Percentiles rank a stretch among this genome's conserved stretches.
phyloP scores from a whole-genome alignment of 352 stramenopile genomes.

The Pilasporangium apinafurcum region DNA sequence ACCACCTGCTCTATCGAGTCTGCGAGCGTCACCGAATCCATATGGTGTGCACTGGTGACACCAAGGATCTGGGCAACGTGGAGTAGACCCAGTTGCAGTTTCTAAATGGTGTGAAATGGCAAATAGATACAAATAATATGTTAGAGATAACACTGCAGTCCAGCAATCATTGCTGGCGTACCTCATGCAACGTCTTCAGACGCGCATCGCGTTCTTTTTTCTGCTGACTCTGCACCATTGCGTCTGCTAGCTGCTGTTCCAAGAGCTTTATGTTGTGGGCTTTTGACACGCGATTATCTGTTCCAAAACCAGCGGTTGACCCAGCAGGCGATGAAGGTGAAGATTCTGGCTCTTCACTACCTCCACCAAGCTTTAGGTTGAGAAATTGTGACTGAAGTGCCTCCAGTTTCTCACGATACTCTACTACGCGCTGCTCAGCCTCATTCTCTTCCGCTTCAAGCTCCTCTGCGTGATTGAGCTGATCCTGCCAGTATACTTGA shows the following conservation, averaged over 20 bases:
- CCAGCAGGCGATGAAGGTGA: constrained; percentile 1
- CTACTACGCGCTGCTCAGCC: constrained; percentile 49
- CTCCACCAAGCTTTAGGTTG: constrained; percentile 67
- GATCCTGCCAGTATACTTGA: constrained; percentile 72
- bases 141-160: neutral
- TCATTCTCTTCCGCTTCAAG: constrained; percentile 56
- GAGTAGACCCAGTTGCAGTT: constrained; percentile 64
- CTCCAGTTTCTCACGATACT: constrained; percentile 54
- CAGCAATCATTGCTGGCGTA: constrained; percentile 4
- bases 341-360: constrained; percentile 10
- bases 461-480: constrained; percentile 64
- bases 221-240: constrained; percentile 39
- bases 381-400: constrained; percentile 51
- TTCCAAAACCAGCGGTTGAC: neutral
- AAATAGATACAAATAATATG: neutral
- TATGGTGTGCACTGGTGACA: constrained; percentile 27
- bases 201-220: constrained; percentile 62
- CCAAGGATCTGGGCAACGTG: constrained; percentile 75
- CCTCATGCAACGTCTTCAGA: constrained; percentile 55
- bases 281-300: constrained; percentile 13
- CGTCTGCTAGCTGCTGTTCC: constrained; percentile 56
- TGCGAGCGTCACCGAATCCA: constrained; percentile 55
- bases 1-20: constrained; percentile 77
- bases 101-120: no score
- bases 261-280: constrained; percentile 54